Evolutionary conservation across 2,329 filamentous ascomycete species (phyloP).

Genomic region (Chaetomium sp.): DNA sequence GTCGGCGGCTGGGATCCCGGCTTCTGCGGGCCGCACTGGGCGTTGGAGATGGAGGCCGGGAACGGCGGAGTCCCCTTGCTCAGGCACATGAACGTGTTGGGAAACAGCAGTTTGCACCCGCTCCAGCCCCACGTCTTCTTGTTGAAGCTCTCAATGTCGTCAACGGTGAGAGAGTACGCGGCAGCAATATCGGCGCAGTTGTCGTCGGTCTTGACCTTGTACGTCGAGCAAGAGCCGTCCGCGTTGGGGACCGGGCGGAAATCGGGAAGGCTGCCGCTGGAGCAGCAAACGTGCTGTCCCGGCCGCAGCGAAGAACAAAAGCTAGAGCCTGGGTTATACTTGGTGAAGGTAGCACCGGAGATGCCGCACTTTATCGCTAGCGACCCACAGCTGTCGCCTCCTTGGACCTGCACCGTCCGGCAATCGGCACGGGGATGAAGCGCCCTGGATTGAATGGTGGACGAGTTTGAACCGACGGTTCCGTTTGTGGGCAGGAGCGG

Average conservation of each 20-base stretch:
- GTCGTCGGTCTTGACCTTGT: constrained; percentile 28
- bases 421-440: constrained; percentile 17
- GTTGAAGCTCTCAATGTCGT: constrained; percentile 34
- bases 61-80: constrained; percentile 30
- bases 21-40: constrained; percentile 40
- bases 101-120: constrained; percentile 31
- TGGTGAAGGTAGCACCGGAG: constrained; percentile 14
- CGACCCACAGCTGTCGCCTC: constrained; percentile 32
- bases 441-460: background rate
- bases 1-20: constrained; percentile 29
- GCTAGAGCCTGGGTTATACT: background rate
- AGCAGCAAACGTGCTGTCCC: constrained; percentile 4
- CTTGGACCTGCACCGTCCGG: constrained; percentile 28
- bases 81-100: constrained; percentile 5
- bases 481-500: background rate
- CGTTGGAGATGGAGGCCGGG: constrained; percentile 32
- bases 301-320: background rate
- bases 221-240: constrained; percentile 31
- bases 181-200: constrained; percentile 25
- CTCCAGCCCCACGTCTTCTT: constrained; percentile 35
- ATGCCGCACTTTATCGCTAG: constrained; percentile 36
- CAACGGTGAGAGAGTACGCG: constrained; percentile 26
- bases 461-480: background rate
- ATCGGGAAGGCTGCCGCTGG: background rate
- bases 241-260: constrained; percentile 25